A percentile compares a stretch with the other conserved stretches of the same genome.
phyloP scores from a whole-genome alignment of 2,329 filamentous ascomycete genomes.

The Trichoderma sp. region DNA sequence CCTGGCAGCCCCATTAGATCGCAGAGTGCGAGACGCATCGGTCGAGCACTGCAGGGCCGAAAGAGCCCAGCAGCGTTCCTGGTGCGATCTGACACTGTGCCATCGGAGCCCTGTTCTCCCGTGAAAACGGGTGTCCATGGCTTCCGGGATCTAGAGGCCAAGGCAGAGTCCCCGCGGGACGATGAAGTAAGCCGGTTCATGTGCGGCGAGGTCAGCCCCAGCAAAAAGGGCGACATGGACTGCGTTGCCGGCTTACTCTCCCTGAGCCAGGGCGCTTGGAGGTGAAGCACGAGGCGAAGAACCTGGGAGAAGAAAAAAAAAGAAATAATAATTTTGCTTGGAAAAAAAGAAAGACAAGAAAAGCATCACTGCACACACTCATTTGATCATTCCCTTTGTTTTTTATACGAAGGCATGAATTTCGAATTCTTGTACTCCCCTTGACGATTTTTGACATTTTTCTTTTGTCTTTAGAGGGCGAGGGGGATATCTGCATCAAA shows the following conservation, averaged over 20 bases:
- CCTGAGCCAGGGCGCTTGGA: constrained; percentile 90
- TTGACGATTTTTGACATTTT: background rate
- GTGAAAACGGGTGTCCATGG: constrained; percentile 44
- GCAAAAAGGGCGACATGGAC: constrained; percentile 78
- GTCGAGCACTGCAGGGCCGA: constrained; percentile 42
- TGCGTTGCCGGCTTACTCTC: constrained; percentile 87
- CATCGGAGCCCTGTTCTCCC: constrained; percentile 33
- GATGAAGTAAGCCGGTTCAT: constrained; percentile 75
- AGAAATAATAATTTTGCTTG: background rate
- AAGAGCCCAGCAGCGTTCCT: constrained; percentile 34
- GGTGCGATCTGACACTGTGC: constrained; percentile 42
- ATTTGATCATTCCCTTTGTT: constrained; percentile 9
- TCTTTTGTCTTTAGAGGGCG: background rate
- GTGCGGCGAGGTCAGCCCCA: constrained; percentile 61
- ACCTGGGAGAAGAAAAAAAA: background rate
- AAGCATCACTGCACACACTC: background rate
- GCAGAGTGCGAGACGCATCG: constrained; percentile 41
- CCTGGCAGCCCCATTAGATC: constrained; percentile 33
- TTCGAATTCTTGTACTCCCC: background rate
- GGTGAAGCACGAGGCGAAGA: constrained; percentile 37
- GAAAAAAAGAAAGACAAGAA: background rate
- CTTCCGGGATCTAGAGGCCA: constrained; percentile 47
- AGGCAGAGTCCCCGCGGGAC: constrained; percentile 25
- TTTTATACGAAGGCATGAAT: background rate
- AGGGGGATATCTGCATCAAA: background rate